Conservation (phyloP, 371 early-diverging fungal species). For the Gilbertella persicaria region DNA sequence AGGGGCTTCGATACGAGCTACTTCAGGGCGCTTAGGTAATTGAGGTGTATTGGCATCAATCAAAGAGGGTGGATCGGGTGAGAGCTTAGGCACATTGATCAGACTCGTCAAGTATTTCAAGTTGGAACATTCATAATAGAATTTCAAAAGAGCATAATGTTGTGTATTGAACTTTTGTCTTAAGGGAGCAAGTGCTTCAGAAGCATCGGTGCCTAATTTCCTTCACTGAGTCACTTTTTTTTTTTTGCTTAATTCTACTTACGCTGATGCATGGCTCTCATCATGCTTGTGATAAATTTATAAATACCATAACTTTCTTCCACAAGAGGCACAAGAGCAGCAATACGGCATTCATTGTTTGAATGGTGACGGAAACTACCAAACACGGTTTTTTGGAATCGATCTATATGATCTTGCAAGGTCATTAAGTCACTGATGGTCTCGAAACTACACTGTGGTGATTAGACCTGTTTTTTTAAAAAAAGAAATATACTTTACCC, state of each 20-base stretch:
- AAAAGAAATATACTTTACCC: too few species aligned
- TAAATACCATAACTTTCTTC: constrained; percentile 97
- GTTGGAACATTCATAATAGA: constrained; percentile 90
- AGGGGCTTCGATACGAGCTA: constrained; percentile 26
- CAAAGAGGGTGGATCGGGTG: constrained; percentile 75
- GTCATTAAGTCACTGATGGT: constrained; percentile 92
- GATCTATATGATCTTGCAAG: constrained; percentile 88
- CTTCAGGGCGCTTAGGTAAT: constrained; percentile 39
- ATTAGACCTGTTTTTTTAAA: neutral
- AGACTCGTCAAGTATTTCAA: constrained; percentile 91
- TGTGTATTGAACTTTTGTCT: constrained; percentile 83
- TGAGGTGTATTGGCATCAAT: constrained; percentile 52
- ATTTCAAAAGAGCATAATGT: constrained; percentile 85
- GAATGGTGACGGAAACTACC: constrained; percentile 79
- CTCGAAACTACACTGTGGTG: constrained; percentile 65
- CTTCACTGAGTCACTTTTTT: neutral
- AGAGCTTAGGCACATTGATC: constrained; percentile 88
- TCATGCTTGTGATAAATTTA: constrained; percentile 92
- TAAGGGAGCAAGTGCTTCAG: constrained; percentile 88
- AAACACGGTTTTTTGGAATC: constrained; percentile 89
- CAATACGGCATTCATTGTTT: constrained; percentile 94
- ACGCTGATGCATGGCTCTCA: constrained; percentile 95
- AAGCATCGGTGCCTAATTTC: constrained; percentile 59
- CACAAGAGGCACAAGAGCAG: constrained; percentile 94
- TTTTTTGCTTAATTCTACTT: constrained; percentile 30